Percentiles rank a stretch among this genome's conserved stretches.
phyloP scores from a whole-genome alignment of 2,329 filamentous ascomycete genomes.

The Orbilia javanica region DNA sequence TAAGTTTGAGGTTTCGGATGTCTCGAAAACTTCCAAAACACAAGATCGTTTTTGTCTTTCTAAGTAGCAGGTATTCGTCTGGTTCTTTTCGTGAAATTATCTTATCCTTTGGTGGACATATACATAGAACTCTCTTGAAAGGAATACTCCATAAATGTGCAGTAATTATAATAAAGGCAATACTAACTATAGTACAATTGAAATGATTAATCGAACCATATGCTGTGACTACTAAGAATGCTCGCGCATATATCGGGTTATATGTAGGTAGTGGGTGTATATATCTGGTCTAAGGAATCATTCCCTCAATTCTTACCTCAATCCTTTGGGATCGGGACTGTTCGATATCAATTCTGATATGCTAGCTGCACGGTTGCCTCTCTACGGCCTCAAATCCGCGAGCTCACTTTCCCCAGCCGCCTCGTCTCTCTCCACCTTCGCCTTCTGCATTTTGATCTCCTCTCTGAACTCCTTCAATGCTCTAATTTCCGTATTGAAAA shows the following conservation, averaged over 20 bases:
- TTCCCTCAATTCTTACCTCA: neutral
- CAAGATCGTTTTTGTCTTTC: too few relatives aligned
- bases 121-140: too few relatives aligned
- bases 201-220: neutral
- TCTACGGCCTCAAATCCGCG: constrained; percentile 23
- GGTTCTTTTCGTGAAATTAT: too few relatives aligned
- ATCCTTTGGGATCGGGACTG: too few relatives aligned
- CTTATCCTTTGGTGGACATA: too few relatives aligned
- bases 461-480: constrained; percentile 91
- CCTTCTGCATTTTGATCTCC: constrained; percentile 76
- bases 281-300: neutral
- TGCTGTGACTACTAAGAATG: neutral
- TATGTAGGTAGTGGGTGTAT: neutral
- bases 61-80: too few relatives aligned
- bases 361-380: too few relatives aligned
- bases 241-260: neutral
- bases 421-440: constrained; percentile 55
- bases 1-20: too few relatives aligned
- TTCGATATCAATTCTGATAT: too few relatives aligned
- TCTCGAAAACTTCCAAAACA: too few relatives aligned
- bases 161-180: neutral
- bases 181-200: constrained; percentile 10
- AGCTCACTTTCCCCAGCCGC: constrained; percentile 38
- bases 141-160: too few relatives aligned
- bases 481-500: constrained; percentile 85